Percentiles rank a stretch among this genome's conserved stretches.
These are phyloP conservation scores for Hagleromyces aurorensis DNA, from an alignment of 805 yeast species.

Conservation along the genomic window DNA sequence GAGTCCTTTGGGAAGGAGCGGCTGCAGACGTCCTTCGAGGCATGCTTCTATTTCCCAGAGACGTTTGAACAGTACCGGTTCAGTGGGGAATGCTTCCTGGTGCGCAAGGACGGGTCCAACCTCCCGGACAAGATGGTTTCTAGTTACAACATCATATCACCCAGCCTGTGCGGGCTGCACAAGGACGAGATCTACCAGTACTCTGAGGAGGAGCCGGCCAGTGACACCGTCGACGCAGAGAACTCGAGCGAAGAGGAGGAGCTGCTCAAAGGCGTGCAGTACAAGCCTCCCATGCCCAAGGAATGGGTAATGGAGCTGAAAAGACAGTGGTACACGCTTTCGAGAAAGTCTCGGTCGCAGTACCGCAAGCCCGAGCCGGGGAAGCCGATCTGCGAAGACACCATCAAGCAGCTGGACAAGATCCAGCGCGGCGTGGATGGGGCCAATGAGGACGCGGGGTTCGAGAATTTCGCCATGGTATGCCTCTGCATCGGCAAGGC, in stretches of 20 bases:
- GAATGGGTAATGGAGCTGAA: slow-evolving; percentile 64
- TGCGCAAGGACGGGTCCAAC: slow-evolving; percentile 17
- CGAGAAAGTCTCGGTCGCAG: slow-evolving; percentile 51
- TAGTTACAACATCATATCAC: slow-evolving; percentile 29
- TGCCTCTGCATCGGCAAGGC: slow-evolving; percentile 64
- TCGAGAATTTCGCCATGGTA: slow-evolving; percentile 60
- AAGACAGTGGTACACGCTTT: slow-evolving; percentile 55
- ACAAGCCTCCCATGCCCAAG: slow-evolving; percentile 41
- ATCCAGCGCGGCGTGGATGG: slow-evolving; percentile 82
- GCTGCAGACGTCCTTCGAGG: slow-evolving; percentile 56
- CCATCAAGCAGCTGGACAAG: slow-evolving; percentile 53
- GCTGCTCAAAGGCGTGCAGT: slow-evolving; percentile 6
- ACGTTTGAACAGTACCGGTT: slow-evolving; percentile 64
- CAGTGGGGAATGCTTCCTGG: slow-evolving; percentile 52
- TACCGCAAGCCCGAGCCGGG: slow-evolving; percentile 73
- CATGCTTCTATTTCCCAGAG: slow-evolving; percentile 62
- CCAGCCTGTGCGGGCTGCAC: slow-evolving; percentile 20
- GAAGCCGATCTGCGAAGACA: slow-evolving; percentile 46
- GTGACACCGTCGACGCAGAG: slow-evolving; percentile 1
- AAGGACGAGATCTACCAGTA: slow-evolving; percentile 12
- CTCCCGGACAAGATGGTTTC: slow-evolving; percentile 12
- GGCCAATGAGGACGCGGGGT: slow-evolving; percentile 50
- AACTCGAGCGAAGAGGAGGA: slow-evolving; percentile 3
- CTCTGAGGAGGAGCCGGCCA: slow-evolving; percentile 9
- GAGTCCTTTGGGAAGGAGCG: too few relatives aligned